Evolutionary conservation across 2,329 filamentous ascomycete species (phyloP), one percentile per base, ranked within the genome.

Genomic region (Nemania sp.): DNA sequence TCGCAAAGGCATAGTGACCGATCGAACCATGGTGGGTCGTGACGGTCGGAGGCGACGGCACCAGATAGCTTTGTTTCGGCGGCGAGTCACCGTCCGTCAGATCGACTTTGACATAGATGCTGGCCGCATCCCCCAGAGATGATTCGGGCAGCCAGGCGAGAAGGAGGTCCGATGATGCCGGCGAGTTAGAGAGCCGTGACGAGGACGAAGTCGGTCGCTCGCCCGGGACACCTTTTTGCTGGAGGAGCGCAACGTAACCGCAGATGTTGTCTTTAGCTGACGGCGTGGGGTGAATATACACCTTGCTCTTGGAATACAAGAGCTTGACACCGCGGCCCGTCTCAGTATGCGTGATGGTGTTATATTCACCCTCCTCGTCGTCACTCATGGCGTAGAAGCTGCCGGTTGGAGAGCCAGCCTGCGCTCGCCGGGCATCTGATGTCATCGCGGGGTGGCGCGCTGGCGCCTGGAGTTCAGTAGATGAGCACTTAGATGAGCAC

Each of bases 351-450:
- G 91, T 90, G 71, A 99, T 92, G 17, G 92, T 98, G 74, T 96
- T 91, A 79, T 99, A 99, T 46, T 91, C 95, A 68, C 90, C 90
- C 77, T 98, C 95, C 65, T 97, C 93, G 72, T 97, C 92, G 79
- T 99, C 96, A 76, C 91, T 97, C 82, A 98, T 82, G 72, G 94
- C 94, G 81, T 97, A 97, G 81, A 94, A 95, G 71, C 92, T 96
- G 54, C 88, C 91, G 2, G 90, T 85, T 2, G 93, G 92, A 37
- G 93, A 97, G 13, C 86, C 69, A 52, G 81, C 71, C 55, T 77
- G 77, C 39, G 69, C 76, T 54, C 68, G 68, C 34, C 64, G 65
- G 35, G 69, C 66, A 57, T 69, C 72, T 67, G 74, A 72, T 66
- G 73, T 74, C 73, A 76, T 77, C 56, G 68, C 64, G 68, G 67